phyloP scores from a whole-genome alignment of 2,329 filamentous ascomycete species.

The Rhexocercosporidium sp. region DNA sequence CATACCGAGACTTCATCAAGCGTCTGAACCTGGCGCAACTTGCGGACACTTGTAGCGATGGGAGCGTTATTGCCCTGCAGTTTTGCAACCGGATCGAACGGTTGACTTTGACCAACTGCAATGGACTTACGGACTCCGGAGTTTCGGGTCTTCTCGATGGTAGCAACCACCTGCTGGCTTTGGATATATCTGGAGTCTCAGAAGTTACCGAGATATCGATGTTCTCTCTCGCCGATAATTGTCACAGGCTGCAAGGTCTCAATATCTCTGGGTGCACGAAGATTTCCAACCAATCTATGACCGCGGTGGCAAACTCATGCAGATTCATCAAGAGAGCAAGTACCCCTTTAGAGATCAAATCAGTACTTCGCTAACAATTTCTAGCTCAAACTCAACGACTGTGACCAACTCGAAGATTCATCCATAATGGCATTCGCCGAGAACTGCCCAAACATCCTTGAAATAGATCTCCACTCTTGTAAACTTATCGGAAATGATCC shows the following conservation, averaged over 20 bases:
- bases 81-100: slow-evolving; percentile 92
- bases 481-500: slow-evolving; percentile 80
- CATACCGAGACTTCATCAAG: slow-evolving; percentile 89
- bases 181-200: slow-evolving; percentile 85
- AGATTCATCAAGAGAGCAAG: slow-evolving; percentile 83
- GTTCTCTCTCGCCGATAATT: slow-evolving; percentile 78
- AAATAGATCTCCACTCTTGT: slow-evolving; percentile 94
- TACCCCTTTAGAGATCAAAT: not conserved
- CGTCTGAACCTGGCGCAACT: slow-evolving; percentile 87
- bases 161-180: slow-evolving; percentile 80
- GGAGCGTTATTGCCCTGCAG: slow-evolving; percentile 80
- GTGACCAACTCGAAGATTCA: slow-evolving; percentile 80
- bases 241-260: slow-evolving; percentile 83
- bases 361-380: slow-evolving; percentile 30
- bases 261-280: slow-evolving; percentile 88
- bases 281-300: slow-evolving; percentile 86
- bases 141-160: slow-evolving; percentile 79
- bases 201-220: slow-evolving; percentile 84
- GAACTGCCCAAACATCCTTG: slow-evolving; percentile 89
- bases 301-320: slow-evolving; percentile 80
- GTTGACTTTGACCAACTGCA: slow-evolving; percentile 89
- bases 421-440: slow-evolving; percentile 85
- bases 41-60: slow-evolving; percentile 79
- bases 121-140: slow-evolving; percentile 81
- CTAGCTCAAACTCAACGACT: slow-evolving; percentile 93